These are phyloP conservation scores for Pythium folliculosum DNA, from an alignment of 352 stramenopile genomes.

Conservation along the genomic window DNA sequence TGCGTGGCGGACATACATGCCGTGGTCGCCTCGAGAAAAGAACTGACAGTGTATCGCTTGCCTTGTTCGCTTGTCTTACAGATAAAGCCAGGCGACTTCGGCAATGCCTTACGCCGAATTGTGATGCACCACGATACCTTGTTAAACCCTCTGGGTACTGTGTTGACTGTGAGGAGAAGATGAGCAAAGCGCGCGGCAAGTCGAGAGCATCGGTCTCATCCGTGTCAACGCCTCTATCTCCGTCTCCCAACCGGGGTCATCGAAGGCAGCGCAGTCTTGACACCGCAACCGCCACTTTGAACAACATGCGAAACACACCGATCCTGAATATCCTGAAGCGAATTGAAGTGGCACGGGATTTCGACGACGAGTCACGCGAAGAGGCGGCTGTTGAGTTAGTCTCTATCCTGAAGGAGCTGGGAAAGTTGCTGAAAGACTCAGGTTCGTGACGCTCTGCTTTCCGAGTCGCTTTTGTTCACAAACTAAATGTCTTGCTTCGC, in stretches of 20 bases:
- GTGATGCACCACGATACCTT: constrained; percentile 66
- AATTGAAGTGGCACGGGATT: constrained; percentile 31
- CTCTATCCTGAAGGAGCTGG: constrained; percentile 47
- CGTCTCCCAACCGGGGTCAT: constrained; percentile 16
- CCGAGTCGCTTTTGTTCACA: too few relatives aligned
- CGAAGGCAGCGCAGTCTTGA: constrained; percentile 57
- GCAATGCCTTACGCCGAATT: constrained; percentile 67
- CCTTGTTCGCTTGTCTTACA: constrained; percentile 15
- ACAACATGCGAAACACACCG: constrained; percentile 45
- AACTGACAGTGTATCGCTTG: background rate
- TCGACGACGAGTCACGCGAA: constrained; percentile 22
- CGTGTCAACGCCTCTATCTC: constrained; percentile 1
- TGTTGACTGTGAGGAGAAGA: constrained; percentile 55
- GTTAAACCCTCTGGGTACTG: constrained; percentile 65
- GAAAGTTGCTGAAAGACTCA: constrained; percentile 50
- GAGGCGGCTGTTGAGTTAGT: constrained; percentile 40
- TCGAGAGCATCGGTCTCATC: constrained; percentile 16
- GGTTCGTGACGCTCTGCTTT: constrained; percentile 20
- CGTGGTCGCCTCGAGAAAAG: background rate
- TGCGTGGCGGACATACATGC: background rate
- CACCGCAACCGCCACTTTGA: constrained; percentile 30
- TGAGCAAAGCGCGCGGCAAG: constrained; percentile 15
- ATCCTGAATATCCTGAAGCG: constrained; percentile 44
- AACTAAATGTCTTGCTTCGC: background rate
- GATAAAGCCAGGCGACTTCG: constrained; percentile 47